These are phyloP conservation scores for Tolypocladium pustulatum DNA, from an alignment of 2,329 filamentous ascomycete species.

Conservation along the genomic window DNA sequence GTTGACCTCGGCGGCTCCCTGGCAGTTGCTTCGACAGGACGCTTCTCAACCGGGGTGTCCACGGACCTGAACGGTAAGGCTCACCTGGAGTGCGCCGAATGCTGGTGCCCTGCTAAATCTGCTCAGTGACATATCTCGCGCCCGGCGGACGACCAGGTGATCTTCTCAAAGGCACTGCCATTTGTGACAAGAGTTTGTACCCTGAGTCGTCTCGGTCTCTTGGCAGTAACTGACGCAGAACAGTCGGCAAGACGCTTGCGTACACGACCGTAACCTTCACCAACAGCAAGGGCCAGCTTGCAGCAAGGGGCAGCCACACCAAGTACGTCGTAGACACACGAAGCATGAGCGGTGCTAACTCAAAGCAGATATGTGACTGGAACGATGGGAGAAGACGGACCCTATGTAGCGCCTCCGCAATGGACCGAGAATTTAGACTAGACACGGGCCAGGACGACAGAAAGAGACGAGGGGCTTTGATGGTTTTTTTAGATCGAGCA, in stretches of 20 bases:
- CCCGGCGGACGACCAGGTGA: constrained; percentile 48
- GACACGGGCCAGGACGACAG: background rate
- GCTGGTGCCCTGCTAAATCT: constrained; percentile 1
- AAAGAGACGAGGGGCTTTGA: background rate
- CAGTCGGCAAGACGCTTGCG: constrained; percentile 54
- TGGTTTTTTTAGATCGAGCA: background rate
- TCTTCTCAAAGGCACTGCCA: constrained; percentile 42
- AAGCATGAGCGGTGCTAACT: constrained; percentile 2
- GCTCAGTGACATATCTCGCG: constrained; percentile 50
- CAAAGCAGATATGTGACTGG: constrained; percentile 29
- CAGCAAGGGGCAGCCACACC: constrained; percentile 54
- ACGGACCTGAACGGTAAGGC: constrained; percentile 50
- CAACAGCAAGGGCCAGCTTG: constrained; percentile 47
- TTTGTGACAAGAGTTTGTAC: constrained; percentile 49
- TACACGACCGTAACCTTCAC: constrained; percentile 50
- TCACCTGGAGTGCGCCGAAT: fast-evolving
- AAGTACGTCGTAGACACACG: constrained; percentile 34
- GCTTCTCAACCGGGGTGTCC: constrained; percentile 53
- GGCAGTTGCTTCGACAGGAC: constrained; percentile 53
- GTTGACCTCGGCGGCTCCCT: constrained; percentile 57
- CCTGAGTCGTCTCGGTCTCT: background rate
- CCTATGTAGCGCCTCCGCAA: constrained; percentile 24
- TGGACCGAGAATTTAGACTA: constrained; percentile 24
- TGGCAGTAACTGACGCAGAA: constrained; percentile 2
- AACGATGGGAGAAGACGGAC: constrained; percentile 24